phyloP scores from a whole-genome alignment of 768 basidiomycete genomes.

The Rhodocollybia butyracea region DNA sequence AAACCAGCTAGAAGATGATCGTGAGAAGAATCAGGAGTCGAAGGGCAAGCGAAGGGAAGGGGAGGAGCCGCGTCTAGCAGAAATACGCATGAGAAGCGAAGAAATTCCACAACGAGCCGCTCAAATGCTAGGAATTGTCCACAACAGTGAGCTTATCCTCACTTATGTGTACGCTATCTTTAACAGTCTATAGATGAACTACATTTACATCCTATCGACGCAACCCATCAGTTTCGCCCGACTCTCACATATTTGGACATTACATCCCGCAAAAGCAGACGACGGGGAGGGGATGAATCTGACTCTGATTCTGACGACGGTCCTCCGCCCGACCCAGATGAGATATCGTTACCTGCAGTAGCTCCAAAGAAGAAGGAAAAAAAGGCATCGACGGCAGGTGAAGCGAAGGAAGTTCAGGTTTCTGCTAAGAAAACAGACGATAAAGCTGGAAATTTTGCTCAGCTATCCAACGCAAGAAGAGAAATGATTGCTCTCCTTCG shows the following conservation, averaged over 20 bases:
- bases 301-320: slow-evolving; percentile 79
- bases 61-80: slow-evolving; percentile 62
- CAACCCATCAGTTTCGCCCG: slow-evolving; percentile 81
- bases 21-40: slow-evolving; percentile 68
- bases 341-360: slow-evolving; percentile 40
- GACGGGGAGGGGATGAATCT: slow-evolving; percentile 43
- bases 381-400: slow-evolving; percentile 51
- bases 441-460: slow-evolving; percentile 39
- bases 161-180: not conserved
- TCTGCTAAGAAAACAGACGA: slow-evolving; percentile 70
- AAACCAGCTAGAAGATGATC: slow-evolving; percentile 71
- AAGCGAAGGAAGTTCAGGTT: slow-evolving; percentile 75
- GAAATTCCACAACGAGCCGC: slow-evolving; percentile 58
- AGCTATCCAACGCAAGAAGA: slow-evolving; percentile 65
- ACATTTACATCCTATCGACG: slow-evolving; percentile 73
- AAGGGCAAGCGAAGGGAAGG: slow-evolving; percentile 35
- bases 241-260: slow-evolving; percentile 79
- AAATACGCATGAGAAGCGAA: slow-evolving; percentile 74
- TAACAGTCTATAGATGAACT: slow-evolving; percentile 49
- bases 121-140: slow-evolving; percentile 76
- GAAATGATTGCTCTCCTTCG: slow-evolving; percentile 77
- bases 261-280: slow-evolving; percentile 60
- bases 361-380: slow-evolving; percentile 52
- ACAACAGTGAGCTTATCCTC: slow-evolving; percentile 51
- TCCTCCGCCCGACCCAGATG: slow-evolving; percentile 78